Percentiles rank a stretch among this genome's conserved stretches.
Evolutionary conservation across 495 filamentous ascomycete species (phyloP).

Genomic region (Aspergillus wentii): DNA sequence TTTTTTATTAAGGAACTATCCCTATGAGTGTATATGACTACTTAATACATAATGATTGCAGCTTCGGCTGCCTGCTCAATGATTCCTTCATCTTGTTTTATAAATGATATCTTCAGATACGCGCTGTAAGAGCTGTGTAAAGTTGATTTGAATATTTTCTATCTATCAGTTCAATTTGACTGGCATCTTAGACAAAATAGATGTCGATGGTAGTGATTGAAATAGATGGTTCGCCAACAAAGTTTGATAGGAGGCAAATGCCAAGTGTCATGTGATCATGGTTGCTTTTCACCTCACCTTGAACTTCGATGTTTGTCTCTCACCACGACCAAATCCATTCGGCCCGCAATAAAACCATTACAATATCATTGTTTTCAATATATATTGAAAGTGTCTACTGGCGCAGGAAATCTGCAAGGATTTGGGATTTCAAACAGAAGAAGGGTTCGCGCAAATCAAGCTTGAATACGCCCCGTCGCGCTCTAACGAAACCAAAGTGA

Average conservation of each 20-base stretch:
- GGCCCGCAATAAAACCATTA: background rate
- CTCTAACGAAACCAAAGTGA: constrained; percentile 50
- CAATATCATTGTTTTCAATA: background rate
- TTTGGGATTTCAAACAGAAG: constrained; percentile 23
- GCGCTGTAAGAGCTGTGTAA: no score
- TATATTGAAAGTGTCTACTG: background rate
- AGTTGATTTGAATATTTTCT: no score
- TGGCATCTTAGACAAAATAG: no score
- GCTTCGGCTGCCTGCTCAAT: no score
- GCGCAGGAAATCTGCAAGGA: constrained; percentile 8
- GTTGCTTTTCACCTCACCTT: constrained; percentile 1
- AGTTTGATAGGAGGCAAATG: constrained; percentile 12
- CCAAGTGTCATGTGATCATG: constrained; percentile 13
- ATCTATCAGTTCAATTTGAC: no score
- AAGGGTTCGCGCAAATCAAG: constrained; percentile 37
- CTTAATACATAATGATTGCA: constrained; percentile 31
- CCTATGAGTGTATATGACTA: constrained; percentile 22
- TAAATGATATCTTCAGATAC: no score
- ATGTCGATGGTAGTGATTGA: no score
- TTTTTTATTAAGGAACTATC: constrained; percentile 5
- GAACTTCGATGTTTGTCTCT: constrained; percentile 3
- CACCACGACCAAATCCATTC: constrained; percentile 1
- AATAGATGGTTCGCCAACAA: no score
- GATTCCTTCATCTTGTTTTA: no score
- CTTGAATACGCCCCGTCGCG: constrained; percentile 20